Percentiles rank a stretch among this genome's conserved stretches.
phyloP scores from a whole-genome alignment of 2,329 filamentous ascomycete species.

The Monilinia aucupariae region DNA sequence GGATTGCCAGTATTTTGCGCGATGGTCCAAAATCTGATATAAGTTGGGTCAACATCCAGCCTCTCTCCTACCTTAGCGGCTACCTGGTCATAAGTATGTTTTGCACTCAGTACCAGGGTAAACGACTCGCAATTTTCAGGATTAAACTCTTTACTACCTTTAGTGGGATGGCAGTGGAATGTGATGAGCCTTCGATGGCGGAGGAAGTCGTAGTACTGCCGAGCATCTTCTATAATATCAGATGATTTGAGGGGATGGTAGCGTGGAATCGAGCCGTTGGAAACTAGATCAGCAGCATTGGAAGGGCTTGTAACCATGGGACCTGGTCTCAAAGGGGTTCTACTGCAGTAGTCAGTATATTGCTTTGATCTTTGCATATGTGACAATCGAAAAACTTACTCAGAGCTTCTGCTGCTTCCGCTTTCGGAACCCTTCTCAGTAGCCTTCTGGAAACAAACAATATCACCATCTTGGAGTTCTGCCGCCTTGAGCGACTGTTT shows the following conservation, averaged over 20 bases:
- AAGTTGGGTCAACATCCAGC: constrained; percentile 72
- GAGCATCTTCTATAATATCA: constrained; percentile 57
- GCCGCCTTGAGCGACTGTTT: constrained; percentile 86
- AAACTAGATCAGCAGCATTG: not conserved
- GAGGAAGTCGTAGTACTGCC: constrained; percentile 89
- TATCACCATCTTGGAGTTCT: constrained; percentile 94
- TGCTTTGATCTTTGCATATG: not conserved
- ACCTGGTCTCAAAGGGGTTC: not conserved
- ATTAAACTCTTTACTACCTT: constrained; percentile 37
- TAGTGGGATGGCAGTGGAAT: constrained; percentile 65
- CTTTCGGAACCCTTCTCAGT: constrained; percentile 50
- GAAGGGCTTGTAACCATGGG: too few species aligned
- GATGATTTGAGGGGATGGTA: constrained; percentile 20
- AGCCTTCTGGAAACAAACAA: constrained; percentile 83
- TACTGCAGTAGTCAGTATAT: not conserved
- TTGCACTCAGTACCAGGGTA: constrained; percentile 72
- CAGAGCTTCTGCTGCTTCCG: constrained; percentile 36
- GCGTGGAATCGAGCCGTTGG: constrained; percentile 2
- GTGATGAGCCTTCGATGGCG: constrained; percentile 74
- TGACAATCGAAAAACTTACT: not conserved
- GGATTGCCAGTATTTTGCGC: constrained; percentile 71
- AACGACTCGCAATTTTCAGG: constrained; percentile 59
- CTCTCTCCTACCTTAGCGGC: constrained; percentile 76
- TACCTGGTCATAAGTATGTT: constrained; percentile 84
- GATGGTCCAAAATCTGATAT: constrained; percentile 87